Evolutionary conservation across 176 grass and related monocot genomes (phyloP).

Genomic region (Hordeum vulgare): MorexV3_pseudomolecules_assembly NC_058523.1:201837671-201838170

Average conservation of each 20-base stretch:
- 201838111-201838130: neutral
- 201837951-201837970: neutral
- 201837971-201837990: too few relatives aligned
- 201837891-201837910: neutral
- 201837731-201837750: neutral
- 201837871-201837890: neutral
- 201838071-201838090: neutral
- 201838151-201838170: neutral
- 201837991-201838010: too few relatives aligned
- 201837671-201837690: conserved; percentile 29
- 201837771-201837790: neutral
- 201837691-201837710: neutral
- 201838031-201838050: conserved; percentile 12
- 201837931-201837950: neutral
- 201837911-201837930: neutral
- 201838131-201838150: neutral
- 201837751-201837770: neutral
- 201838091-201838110: neutral
- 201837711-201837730: neutral
- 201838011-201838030: neutral
- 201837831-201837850: conserved; percentile 10
- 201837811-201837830: neutral
- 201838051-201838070: neutral
- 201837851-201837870: conserved; percentile 16
- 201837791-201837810: conserved; percentile 7